Conservation (phyloP, 441 rosid species). For the Jatropha podagrica region DNA sequence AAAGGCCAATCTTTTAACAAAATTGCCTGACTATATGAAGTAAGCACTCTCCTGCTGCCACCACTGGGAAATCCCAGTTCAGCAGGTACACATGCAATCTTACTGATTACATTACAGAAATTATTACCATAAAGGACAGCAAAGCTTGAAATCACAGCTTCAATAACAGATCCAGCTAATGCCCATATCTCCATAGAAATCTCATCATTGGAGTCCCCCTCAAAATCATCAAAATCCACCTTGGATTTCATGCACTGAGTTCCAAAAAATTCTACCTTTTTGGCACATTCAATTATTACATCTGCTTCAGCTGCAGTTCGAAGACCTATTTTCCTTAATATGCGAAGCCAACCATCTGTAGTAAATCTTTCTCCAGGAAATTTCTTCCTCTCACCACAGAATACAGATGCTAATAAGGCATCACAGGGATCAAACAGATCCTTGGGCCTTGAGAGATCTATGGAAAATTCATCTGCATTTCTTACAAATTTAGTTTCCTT, state of each 20-base stretch:
- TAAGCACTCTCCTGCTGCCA: slow-evolving; percentile 81
- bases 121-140: slow-evolving; percentile 79
- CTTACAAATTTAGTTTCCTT: slow-evolving; percentile 84
- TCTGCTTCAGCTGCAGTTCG: slow-evolving; percentile 76
- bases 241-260: slow-evolving; percentile 51
- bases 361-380: slow-evolving; percentile 98
- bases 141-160: slow-evolving; percentile 77
- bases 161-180: slow-evolving; percentile 91
- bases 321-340: slow-evolving; percentile 85
- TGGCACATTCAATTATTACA: slow-evolving; percentile 92
- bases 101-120: slow-evolving; percentile 83
- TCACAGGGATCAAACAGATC: slow-evolving; percentile 94
- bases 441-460: slow-evolving; percentile 66
- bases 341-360: slow-evolving; percentile 84
- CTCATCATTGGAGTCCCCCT: slow-evolving; percentile 51
- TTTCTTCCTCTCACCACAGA: slow-evolving; percentile 80
- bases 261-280: slow-evolving; percentile 80
- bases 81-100: slow-evolving; percentile 87
- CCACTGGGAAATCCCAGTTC: slow-evolving; percentile 83
- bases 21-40: slow-evolving; percentile 83
- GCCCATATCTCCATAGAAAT: slow-evolving; percentile 76
- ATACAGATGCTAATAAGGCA: slow-evolving; percentile 79
- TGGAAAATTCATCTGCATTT: slow-evolving; percentile 76
- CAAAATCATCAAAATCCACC: slow-evolving; percentile 64
- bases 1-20: slow-evolving; percentile 93